A percentile compares a stretch with the other conserved stretches of the same genome.
Evolutionary conservation across 208 protist genomes (phyloP).

Genomic region (Leishmania turanica): DNA sequence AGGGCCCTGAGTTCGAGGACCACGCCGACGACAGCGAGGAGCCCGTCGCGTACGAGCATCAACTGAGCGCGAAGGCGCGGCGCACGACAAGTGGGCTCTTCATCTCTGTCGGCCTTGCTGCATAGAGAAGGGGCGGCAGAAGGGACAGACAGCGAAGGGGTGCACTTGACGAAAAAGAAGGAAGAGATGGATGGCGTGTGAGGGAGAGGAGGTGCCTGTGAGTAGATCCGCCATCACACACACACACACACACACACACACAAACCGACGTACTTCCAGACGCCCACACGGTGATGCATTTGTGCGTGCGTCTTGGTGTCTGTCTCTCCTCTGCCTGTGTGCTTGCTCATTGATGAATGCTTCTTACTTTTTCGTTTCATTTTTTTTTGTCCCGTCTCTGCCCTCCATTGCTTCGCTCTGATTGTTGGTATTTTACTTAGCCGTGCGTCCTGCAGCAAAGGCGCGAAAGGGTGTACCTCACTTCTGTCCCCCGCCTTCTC

Average conservation of each 20-base stretch:
- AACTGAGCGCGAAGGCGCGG: constrained; percentile 32
- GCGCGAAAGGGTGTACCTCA: not conserved
- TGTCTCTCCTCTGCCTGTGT: no score
- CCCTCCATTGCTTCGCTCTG: not conserved
- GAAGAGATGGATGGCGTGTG: not conserved
- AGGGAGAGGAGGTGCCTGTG: not conserved
- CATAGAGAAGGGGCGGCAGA: constrained; percentile 6
- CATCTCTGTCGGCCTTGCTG: constrained; percentile 28
- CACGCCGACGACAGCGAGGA: constrained; percentile 54
- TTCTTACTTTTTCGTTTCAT: not conserved
- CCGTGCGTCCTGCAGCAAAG: not conserved
- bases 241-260: no score
- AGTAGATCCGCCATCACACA: not conserved
- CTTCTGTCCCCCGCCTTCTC: not conserved
- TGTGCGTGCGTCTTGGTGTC: not conserved
- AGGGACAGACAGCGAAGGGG: not conserved
- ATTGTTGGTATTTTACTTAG: no score
- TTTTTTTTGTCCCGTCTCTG: not conserved
- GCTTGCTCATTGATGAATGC: no score
- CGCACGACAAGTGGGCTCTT: constrained; percentile 31
- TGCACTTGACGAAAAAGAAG: not conserved
- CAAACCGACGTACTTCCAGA: no score
- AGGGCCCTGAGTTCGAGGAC: constrained; percentile 58
- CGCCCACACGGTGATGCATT: not conserved
- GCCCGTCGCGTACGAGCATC: constrained; percentile 46